Evolutionary conservation across 495 filamentous ascomycete species (phyloP).

Genomic region (Neurospora africana): DNA sequence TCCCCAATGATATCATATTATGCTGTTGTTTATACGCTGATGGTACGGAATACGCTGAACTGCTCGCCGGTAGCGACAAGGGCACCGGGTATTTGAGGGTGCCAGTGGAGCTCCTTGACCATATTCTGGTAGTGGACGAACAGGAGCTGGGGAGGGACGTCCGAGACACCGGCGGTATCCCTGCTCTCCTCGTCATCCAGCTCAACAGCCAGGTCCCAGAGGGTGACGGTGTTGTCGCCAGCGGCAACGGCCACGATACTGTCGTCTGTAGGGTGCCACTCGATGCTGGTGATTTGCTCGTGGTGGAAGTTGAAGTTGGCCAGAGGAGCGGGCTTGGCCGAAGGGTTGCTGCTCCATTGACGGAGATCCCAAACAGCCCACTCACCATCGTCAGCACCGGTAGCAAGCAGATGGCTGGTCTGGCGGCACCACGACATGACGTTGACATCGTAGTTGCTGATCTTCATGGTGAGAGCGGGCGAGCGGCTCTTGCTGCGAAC

Average conservation of each 20-base stretch:
- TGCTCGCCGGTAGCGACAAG: conserved; percentile 81
- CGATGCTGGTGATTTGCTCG: conserved; percentile 88
- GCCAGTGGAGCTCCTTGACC: conserved; percentile 95
- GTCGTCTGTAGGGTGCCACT: conserved; percentile 97
- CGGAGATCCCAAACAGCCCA: conserved; percentile 96
- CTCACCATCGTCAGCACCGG: conserved; percentile 85
- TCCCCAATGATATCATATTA: not conserved
- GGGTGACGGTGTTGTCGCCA: conserved; percentile 84
- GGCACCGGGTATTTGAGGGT: conserved; percentile 87
- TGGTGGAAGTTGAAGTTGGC: conserved; percentile 90
- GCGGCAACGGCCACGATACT: conserved; percentile 86
- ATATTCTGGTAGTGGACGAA: conserved; percentile 94
- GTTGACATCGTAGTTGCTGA: conserved; percentile 81
- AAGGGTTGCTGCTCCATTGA: conserved; percentile 66
- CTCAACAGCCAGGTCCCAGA: conserved; percentile 96
- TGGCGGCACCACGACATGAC: conserved; percentile 88
- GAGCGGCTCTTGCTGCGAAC: conserved; percentile 77
- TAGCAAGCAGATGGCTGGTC: conserved; percentile 79
- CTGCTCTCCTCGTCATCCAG: conserved; percentile 91
- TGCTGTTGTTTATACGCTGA: conserved; percentile 42
- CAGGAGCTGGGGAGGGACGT: conserved; percentile 86
- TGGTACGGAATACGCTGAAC: conserved; percentile 67
- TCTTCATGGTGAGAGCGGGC: conserved; percentile 73
- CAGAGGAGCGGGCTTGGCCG: conserved; percentile 54
- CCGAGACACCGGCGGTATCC: conserved; percentile 74